Conservation (phyloP, 2,329 filamentous ascomycete genomes). For the Ceratocystis variospora region DNA sequence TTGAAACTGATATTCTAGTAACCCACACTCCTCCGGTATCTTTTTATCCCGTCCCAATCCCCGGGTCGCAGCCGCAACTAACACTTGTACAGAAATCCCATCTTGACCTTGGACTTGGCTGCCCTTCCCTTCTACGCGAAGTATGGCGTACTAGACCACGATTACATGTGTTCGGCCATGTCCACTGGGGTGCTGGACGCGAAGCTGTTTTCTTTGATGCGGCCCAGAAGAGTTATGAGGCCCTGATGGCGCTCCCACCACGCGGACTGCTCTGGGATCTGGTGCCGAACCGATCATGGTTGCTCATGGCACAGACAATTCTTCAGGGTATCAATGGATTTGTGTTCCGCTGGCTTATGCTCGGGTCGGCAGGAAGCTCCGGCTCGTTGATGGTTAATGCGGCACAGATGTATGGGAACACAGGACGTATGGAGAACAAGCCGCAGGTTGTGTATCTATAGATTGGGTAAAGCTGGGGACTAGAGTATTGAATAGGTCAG, state of each 20-base stretch:
- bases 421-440: conserved; percentile 34
- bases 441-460: conserved; percentile 24
- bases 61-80: conserved; percentile 1
- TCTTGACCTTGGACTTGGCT: conserved; percentile 55
- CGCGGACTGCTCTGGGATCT: conserved; percentile 35
- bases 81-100: conserved; percentile 43
- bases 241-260: conserved; percentile 36
- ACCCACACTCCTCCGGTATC: conserved; percentile 64
- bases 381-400: conserved; percentile 44
- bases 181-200: conserved; percentile 60
- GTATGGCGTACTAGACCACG: conserved; percentile 59
- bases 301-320: conserved; percentile 33
- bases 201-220: conserved; percentile 63
- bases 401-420: conserved; percentile 41
- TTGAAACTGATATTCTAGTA: conserved; percentile 61
- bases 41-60: not conserved
- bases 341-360: conserved; percentile 44
- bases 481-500: not conserved
- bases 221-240: conserved; percentile 57
- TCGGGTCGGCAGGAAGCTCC: conserved; percentile 36
- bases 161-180: conserved; percentile 74
- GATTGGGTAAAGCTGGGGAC: not conserved
- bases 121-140: conserved; percentile 55
- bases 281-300: conserved; percentile 33
- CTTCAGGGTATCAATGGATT: conserved; percentile 35